Percentiles rank a stretch among this genome's conserved stretches.
These are phyloP conservation scores for Aspergillus sp. DNA, from an alignment of 2,329 filamentous ascomycete genomes.

Conservation along the genomic window DNA sequence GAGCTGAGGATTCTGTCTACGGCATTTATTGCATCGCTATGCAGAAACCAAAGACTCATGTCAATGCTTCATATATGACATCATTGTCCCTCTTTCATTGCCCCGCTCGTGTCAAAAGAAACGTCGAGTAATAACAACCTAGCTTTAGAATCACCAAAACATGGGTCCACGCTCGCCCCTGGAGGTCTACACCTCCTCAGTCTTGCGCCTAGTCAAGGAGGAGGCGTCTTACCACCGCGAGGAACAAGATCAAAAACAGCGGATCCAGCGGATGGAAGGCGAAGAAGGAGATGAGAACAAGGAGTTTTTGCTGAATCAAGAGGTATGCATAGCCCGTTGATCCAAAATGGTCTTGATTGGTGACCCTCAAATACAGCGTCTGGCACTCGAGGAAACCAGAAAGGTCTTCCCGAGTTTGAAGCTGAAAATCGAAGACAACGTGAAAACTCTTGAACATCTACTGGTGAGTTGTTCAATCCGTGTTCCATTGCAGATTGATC, in stretches of 20 bases:
- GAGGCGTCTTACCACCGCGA: conserved; percentile 88
- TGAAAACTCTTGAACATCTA: conserved; percentile 69
- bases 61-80: too few relatives aligned
- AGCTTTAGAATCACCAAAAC: not conserved
- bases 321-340: conserved; percentile 53
- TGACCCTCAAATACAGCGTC: conserved; percentile 50
- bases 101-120: conserved; percentile 1
- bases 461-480: conserved; percentile 54
- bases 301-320: conserved; percentile 76
- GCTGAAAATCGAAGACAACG: conserved; percentile 65
- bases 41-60: too few relatives aligned
- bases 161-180: conserved; percentile 79
- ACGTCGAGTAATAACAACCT: too few relatives aligned
- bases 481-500: not conserved
- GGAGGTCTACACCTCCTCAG: conserved; percentile 76
- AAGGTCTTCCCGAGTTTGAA: conserved; percentile 71
- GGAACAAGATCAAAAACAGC: conserved; percentile 66
- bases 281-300: conserved; percentile 71
- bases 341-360: not conserved
- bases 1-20: too few relatives aligned
- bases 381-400: conserved; percentile 81
- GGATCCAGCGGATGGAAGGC: conserved; percentile 63
- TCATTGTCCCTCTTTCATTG: too few relatives aligned
- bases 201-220: conserved; percentile 85
- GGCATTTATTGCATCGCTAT: too few relatives aligned